Conservation (phyloP, 2,329 filamentous ascomycete genomes). For the Nemania serpens region DNA sequence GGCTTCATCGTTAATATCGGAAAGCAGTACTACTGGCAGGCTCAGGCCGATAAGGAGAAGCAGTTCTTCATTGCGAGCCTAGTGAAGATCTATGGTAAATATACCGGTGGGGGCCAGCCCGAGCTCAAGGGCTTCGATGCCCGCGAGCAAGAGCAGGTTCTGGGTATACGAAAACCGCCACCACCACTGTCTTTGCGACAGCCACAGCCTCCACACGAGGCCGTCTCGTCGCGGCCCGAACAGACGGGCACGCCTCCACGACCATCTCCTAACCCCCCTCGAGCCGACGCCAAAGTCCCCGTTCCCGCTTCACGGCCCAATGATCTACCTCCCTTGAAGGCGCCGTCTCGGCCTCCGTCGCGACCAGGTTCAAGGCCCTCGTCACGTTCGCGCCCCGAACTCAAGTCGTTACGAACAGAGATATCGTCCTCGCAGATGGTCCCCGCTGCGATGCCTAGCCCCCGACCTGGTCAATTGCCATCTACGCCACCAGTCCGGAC, state of each 20-base stretch:
- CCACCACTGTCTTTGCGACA: conserved; percentile 43
- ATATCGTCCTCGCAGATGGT: conserved; percentile 10
- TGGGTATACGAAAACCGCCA: conserved; percentile 59
- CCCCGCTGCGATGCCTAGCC: conserved; percentile 25
- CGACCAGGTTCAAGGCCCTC: conserved; percentile 28
- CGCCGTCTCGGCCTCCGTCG: conserved; percentile 28
- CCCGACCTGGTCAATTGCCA: conserved; percentile 34
- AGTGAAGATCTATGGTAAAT: conserved; percentile 96
- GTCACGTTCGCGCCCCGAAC: conserved; percentile 30
- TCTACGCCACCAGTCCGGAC: conserved; percentile 37
- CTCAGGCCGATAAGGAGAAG: conserved; percentile 92
- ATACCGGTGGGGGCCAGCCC: conserved; percentile 84
- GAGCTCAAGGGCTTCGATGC: conserved; percentile 82
- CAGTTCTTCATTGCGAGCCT: conserved; percentile 97
- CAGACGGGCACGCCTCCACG: conserved; percentile 32
- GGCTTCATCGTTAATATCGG: conserved; percentile 88
- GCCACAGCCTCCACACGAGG: conserved; percentile 33
- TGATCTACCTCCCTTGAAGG: conserved; percentile 27
- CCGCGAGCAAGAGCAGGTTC: conserved; percentile 75
- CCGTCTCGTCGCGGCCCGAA: conserved; percentile 31
- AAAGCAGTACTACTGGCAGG: conserved; percentile 98
- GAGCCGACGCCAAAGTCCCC: conserved; percentile 20
- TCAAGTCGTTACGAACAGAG: conserved; percentile 28
- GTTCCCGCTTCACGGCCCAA: conserved; percentile 30
- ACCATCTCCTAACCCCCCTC: conserved; percentile 24